Percentiles rank a stretch among this genome's conserved stretches.
Evolutionary conservation across 352 stramenopile genomes (phyloP).

Genomic region (Phytophthora pini): DNA sequence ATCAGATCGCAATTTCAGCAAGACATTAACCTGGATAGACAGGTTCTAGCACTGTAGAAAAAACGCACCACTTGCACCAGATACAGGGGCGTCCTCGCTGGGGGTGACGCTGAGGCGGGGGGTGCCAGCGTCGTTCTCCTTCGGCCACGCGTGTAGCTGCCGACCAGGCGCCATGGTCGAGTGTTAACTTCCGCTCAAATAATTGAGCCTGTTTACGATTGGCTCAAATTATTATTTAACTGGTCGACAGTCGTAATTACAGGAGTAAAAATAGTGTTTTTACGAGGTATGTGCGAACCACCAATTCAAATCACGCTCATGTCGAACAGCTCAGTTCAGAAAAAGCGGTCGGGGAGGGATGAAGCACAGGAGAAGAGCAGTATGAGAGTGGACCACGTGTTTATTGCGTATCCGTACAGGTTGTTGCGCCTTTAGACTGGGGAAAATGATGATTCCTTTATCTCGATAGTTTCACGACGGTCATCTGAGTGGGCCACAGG

Average conservation of each 20-base stretch:
- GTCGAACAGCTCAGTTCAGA: slow-evolving; percentile 12
- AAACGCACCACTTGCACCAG: slow-evolving; percentile 24
- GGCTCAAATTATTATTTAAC: slow-evolving; percentile 20
- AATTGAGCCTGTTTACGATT: slow-evolving; percentile 15
- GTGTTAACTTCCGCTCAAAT: neutral
- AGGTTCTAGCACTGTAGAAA: neutral
- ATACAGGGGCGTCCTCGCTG: slow-evolving; percentile 30
- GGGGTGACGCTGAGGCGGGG: slow-evolving; percentile 19
- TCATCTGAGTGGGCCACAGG: slow-evolving; percentile 82
- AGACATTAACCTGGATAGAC: neutral
- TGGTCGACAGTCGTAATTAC: slow-evolving; percentile 9
- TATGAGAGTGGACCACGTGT: neutral
- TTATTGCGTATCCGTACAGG: neutral
- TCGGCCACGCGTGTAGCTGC: slow-evolving; percentile 16
- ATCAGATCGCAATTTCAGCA: slow-evolving; percentile 2
- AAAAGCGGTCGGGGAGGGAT: neutral
- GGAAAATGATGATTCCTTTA: slow-evolving; percentile 88
- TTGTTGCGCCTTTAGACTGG: slow-evolving; percentile 30
- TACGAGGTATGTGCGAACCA: neutral
- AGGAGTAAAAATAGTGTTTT: neutral
- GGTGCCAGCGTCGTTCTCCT: slow-evolving; percentile 37
- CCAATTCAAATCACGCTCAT: neutral
- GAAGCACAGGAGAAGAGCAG: neutral
- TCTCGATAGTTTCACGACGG: slow-evolving; percentile 91
- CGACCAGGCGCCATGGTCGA: slow-evolving; percentile 20